Percentiles rank a stretch among this genome's conserved stretches.
phyloP scores from a whole-genome alignment of 2,329 filamentous ascomycete species.

The Fusarium agapanthi region DNA sequence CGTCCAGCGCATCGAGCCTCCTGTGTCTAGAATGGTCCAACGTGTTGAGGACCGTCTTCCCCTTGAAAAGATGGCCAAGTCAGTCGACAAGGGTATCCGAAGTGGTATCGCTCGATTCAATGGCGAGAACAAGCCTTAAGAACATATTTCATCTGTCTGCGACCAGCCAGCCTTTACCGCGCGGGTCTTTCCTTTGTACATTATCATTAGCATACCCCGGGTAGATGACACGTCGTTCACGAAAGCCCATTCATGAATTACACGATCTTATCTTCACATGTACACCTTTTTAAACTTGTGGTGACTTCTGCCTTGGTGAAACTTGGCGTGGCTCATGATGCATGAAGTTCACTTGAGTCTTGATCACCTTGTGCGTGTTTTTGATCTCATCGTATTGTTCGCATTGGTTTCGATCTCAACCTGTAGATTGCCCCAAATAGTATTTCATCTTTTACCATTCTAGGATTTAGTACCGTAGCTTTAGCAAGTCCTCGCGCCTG shows the following conservation, averaged over 20 bases:
- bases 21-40: conserved; percentile 55
- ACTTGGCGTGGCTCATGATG: not conserved
- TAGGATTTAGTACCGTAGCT: not conserved
- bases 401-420: not conserved
- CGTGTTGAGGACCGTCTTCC: conserved; percentile 58
- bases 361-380: not conserved
- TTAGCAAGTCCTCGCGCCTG: not conserved
- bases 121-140: conserved; percentile 40
- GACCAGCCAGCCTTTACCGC: not conserved
- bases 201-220: conserved; percentile 34
- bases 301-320: not conserved
- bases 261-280: conserved; percentile 1
- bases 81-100: conserved; percentile 58
- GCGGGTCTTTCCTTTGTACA: conserved; percentile 25
- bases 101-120: conserved; percentile 53
- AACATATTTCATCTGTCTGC: not conserved
- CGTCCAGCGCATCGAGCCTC: conserved; percentile 60
- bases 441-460: not conserved
- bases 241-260: conserved; percentile 20
- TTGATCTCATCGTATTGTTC: not conserved
- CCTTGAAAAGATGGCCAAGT: conserved; percentile 60
- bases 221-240: conserved; percentile 14
- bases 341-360: not conserved
- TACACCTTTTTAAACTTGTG: not conserved
- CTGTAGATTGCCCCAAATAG: not conserved